Evolutionary conservation across 306 rosid genomes (phyloP), one percentile per base, ranked within the genome.

Genomic region (Mimosa pudica): DNA sequence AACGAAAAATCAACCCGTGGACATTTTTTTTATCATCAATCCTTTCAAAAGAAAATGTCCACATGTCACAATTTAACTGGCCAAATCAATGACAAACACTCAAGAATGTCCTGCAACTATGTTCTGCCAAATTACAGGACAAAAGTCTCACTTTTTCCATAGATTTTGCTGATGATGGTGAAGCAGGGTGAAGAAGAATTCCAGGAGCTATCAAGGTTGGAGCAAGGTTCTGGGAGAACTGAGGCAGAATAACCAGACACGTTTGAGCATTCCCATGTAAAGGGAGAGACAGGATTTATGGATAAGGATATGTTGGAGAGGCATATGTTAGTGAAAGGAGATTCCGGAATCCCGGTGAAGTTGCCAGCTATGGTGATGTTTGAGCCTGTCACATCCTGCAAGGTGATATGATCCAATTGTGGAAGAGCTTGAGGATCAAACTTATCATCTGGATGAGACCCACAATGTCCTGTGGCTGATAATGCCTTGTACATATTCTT

Each of bases 371-470:
- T 42, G n/a, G 86, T 85, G 80, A 95, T 87, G 84, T 89, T 88
- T 67, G 88, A 84, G 73, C 98, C 98, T 30, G 61, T 73, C 61
- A 92, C 89, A 77, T 87, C 84, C 87, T 83, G 83, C 62, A 95
- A 78, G 57, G 86, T 86, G 72, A 95, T 85, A 74, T 85, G 89
- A 82, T 91, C 85, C 78, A 95, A 81, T 54, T 8, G 78, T 0
- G 98, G 98, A 38, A 95, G 91, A 79, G 98, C 98, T 78, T 77
- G 72, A 5, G 97, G 98, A 78, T 95, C 98, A 82, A 80, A 95
- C 54, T 85, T 85, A 74, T 91, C 97, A 42, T 95, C 98, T 1
- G 98, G 97, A 71, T 95, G 98, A 78, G 91, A 84, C 6, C 94
- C 97, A 66, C 86, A 91, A 55, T 91, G 80, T 44, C 96, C 98